phyloP scores from a whole-genome alignment of 192 early-diverging fungal genomes.

The Linnemannia zychae region DNA sequence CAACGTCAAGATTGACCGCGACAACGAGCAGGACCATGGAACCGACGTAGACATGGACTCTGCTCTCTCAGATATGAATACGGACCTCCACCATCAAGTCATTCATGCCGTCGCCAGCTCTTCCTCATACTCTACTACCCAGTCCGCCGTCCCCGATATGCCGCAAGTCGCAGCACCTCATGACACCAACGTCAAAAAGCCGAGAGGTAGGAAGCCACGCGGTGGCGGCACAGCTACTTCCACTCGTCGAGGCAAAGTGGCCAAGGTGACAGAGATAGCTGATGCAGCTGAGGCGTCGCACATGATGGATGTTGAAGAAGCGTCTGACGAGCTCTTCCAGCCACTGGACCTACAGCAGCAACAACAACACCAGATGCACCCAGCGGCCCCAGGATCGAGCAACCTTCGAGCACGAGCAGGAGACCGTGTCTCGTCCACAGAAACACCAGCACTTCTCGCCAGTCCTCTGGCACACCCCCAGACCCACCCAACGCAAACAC shows the following conservation, averaged over 20 bases:
- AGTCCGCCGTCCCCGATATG: neutral
- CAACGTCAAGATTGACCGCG: neutral
- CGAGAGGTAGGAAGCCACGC: constrained; percentile 1
- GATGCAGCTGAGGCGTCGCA: neutral
- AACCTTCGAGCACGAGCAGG: neutral
- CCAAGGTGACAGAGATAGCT: neutral
- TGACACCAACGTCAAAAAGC: neutral
- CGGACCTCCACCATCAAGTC: constrained; percentile 23
- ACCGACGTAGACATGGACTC: constrained; percentile 9
- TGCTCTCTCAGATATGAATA: constrained; percentile 20
- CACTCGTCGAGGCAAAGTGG: neutral
- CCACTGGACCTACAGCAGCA: neutral
- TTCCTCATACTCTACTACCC: neutral
- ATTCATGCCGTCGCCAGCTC: constrained; percentile 17
- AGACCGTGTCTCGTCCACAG: neutral
- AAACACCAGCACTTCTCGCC: neutral
- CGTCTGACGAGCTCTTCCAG: neutral
- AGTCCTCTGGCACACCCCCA: neutral
- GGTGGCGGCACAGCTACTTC: neutral
- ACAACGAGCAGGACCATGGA: neutral
- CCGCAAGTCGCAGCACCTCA: neutral
- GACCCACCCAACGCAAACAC: neutral
- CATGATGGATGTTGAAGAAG: neutral
- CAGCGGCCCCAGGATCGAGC: constrained; percentile 15
- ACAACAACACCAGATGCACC: constrained; percentile 15